phyloP scores from a whole-genome alignment of 2,329 filamentous ascomycete genomes.

The Huntiella moniliformis region DNA sequence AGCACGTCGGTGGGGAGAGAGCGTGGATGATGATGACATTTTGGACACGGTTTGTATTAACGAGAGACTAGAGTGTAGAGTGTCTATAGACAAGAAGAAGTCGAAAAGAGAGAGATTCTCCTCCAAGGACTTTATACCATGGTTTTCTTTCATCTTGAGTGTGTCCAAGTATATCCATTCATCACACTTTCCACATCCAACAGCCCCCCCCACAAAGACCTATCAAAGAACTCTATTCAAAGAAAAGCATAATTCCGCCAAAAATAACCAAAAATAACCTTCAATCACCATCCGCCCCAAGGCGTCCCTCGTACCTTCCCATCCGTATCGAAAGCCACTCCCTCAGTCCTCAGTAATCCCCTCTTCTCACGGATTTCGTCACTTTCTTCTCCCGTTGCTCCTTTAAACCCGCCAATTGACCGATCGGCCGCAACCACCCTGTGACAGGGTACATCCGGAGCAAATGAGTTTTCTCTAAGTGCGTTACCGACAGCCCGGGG shows the following conservation, averaged over 20 bases:
- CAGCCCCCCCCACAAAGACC: not conserved
- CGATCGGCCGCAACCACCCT: slow-evolving; percentile 47
- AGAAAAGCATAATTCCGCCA: not conserved
- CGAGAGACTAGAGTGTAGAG: no score
- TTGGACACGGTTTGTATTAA: no score
- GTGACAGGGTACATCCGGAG: slow-evolving; percentile 66
- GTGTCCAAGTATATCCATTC: no score
- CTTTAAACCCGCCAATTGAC: slow-evolving; percentile 48
- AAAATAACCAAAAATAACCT: not conserved
- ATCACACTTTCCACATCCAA: no score
- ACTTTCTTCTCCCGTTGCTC: slow-evolving; percentile 40
- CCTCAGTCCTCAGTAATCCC: slow-evolving; percentile 40
- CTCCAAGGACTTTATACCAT: no score
- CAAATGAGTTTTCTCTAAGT: slow-evolving; percentile 62
- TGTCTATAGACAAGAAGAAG: no score
- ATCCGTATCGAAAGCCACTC: slow-evolving; percentile 41
- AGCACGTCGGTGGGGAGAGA: not conserved
- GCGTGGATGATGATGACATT: not conserved
- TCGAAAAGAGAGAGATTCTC: no score
- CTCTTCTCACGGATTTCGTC: slow-evolving; percentile 45
- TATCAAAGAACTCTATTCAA: not conserved
- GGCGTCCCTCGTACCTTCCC: slow-evolving; percentile 42
- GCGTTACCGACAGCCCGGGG: slow-evolving; percentile 64
- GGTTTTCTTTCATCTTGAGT: not conserved
- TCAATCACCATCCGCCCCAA: slow-evolving; percentile 22